Evolutionary conservation across 345 rosid genomes (phyloP), one percentile per base, ranked within the genome.

Genomic region (Gossypium rotundifolium): DNA sequence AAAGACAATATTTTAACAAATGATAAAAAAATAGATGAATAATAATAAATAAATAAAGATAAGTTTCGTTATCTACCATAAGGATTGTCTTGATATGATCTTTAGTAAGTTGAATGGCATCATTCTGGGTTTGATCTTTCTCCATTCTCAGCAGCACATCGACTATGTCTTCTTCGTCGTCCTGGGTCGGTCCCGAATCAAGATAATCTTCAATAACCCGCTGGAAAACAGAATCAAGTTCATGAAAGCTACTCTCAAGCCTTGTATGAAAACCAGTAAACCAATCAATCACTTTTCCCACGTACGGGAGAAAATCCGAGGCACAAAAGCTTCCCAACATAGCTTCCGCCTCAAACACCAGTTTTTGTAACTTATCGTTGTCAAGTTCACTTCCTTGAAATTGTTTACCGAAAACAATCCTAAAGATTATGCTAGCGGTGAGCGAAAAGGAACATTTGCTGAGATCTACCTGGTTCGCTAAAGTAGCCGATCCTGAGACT

Each of bases 261-360:
- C 77, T 80, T 0, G 46, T 52, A 25, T 78, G 69, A 5, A 76
- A 3, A 27, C 87, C 87, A 64, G 73, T 85, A 27, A 84, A 57
- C 63, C 55, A 70, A 38, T 82, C 74, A 11, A 83, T 2, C 11
- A 71, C 9, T 84, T 86, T 85, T 1, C 70, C 71, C 81, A 83
- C 53, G 33, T 73, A 72, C 0, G 88, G 89, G 27, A 88, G 81
- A 64, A 68, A 70, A 22, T 87, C 88, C 2, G 76, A 76, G 0
- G 78, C 44, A 67, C 73, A 74, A 16, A 82, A 62, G 49, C 74
- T 66, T 4, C 85, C 88, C n/a, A 83, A 10, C 46, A 77, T 23
- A 1, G 22, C 74, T 18, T 83, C 81, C 2, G 20, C 46, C 23
- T 83, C 80, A 9, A 12, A 16, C 10, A 80, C 62, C 72, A 87